Base-by-base conservation (phyloP, 768 basidiomycete genomes). In the Boletales sp. region DNA sequence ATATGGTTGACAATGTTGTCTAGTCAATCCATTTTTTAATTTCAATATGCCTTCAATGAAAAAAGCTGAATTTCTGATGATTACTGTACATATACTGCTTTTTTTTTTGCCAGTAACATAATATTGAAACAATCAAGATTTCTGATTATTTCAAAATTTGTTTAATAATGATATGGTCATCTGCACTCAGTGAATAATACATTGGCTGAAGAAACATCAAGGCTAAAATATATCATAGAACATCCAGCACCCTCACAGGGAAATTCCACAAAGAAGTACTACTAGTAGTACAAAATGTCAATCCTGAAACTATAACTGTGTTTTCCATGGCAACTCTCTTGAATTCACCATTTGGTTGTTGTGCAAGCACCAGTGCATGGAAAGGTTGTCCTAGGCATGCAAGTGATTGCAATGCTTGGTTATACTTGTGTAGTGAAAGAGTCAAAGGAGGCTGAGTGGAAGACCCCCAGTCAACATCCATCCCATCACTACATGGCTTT, bases 341-440 rank as follows among this genome's bases (percentile, higher is more conserved):
- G 35, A 46, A 52, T 61, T 45, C 70, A 54, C 1, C 67, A 66
- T 35, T 62, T 64, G 37, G 70, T 69, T 70, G 66, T 63, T 19
- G 45, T 38, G 12, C 32, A 21, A 52, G 40, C 11, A 52, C 41
- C 28, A 52, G 41, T 28, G 51, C 46, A 10, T 34, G 31, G 36
- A 52, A 47, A 9, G 46, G 34, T 18, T 31, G 34, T 25, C 31
- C 46, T 15, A 52, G 51, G 19, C 41, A 40, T 25, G 46, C 45
- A 31, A 52, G 36, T 12, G 47, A n/a, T 32, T 43, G 40, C 25
- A 41, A 52, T 17, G 37, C 51, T 28, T 33, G 40, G 10, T 33
- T 17, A 14, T 37, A 43, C n/a, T 15, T 35, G 17, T 42, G 15
- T 5, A 25, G 30, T 13, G 32, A 8, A n/a, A n/a, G n/a, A 25